Conservation (phyloP, 768 basidiomycete species). For the Agaricus sinodeliciosus region DNA sequence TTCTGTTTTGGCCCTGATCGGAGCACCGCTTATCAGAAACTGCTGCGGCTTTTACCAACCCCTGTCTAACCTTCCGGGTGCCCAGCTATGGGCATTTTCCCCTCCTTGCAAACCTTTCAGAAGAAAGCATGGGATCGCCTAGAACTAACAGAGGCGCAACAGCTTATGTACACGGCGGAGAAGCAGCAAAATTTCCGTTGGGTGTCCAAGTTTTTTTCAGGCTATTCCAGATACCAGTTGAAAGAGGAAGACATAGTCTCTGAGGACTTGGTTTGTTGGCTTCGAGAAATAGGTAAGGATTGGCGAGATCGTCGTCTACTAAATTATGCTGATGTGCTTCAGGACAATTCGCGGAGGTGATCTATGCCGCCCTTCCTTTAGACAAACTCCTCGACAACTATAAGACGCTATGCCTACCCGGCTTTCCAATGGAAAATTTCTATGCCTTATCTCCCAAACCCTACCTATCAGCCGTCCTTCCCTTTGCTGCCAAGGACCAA, state of each 20-base stretch:
- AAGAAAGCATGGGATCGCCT: conserved; percentile 2
- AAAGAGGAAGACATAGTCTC: conserved; percentile 33
- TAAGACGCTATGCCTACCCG: conserved; percentile 27
- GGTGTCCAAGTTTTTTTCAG: conserved; percentile 42
- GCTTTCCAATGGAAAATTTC: conserved; percentile 48
- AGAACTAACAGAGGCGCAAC: conserved; percentile 33
- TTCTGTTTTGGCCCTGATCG: background rate
- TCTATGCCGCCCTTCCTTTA: conserved; percentile 36
- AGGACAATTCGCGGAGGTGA: conserved; percentile 53
- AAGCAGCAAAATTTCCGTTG: conserved; percentile 49
- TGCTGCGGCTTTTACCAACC: background rate
- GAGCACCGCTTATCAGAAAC: background rate
- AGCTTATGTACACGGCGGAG: conserved; percentile 46
- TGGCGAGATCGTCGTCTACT: background rate
- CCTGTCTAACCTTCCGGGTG: background rate
- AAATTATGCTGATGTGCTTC: background rate
- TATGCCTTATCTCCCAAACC: conserved; percentile 15
- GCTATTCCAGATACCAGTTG: conserved; percentile 36
- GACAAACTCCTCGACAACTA: conserved; percentile 37
- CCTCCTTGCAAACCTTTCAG: background rate
- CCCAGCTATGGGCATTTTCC: conserved; percentile 3
- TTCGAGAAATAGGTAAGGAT: conserved; percentile 36
- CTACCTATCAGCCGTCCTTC: background rate
- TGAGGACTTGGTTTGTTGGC: conserved; percentile 27
- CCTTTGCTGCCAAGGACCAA: conserved; percentile 14